Evolutionary conservation across 805 yeast genomes (phyloP).

Genomic region (Naumovozyma baii): DNA sequence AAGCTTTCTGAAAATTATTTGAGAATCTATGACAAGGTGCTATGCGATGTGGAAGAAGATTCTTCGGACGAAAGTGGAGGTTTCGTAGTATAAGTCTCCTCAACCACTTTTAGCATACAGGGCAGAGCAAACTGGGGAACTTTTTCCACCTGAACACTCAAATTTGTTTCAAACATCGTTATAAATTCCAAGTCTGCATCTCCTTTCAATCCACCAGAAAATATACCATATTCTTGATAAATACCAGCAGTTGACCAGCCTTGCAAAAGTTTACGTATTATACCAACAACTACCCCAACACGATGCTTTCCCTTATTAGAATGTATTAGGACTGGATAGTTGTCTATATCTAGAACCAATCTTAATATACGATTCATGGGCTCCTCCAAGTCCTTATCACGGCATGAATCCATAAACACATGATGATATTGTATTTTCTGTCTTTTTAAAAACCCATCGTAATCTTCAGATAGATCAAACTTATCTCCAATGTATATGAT

Average conservation of each 20-base stretch:
- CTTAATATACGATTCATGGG: constrained; percentile 49
- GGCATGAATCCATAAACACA: constrained; percentile 60
- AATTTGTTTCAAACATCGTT: constrained; percentile 64
- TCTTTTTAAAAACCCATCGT: constrained; percentile 55
- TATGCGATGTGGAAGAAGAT: neutral
- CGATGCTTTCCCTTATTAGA: constrained; percentile 97
- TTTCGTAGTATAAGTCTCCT: neutral
- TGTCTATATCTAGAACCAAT: constrained; percentile 49
- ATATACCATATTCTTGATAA: constrained; percentile 86
- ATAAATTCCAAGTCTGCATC: constrained; percentile 86
- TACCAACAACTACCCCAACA: constrained; percentile 87
- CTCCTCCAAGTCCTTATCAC: constrained; percentile 57
- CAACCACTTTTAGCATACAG: neutral
- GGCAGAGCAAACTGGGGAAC: constrained; percentile 55
- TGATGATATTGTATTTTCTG: constrained; percentile 47
- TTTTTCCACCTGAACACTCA: constrained; percentile 38
- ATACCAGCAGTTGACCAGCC: constrained; percentile 92
- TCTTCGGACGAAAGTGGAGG: neutral
- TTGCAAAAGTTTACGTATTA: constrained; percentile 74
- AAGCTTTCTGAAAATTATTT: no score
- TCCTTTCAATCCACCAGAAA: constrained; percentile 80
- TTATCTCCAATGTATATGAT: constrained; percentile 79
- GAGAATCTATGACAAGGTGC: neutral
- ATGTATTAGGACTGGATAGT: constrained; percentile 82
- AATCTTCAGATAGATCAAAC: constrained; percentile 43